These are phyloP conservation scores for Carallia pectinifolia DNA, from an alignment of 345 rosid species.

Conservation along the genomic window DNA sequence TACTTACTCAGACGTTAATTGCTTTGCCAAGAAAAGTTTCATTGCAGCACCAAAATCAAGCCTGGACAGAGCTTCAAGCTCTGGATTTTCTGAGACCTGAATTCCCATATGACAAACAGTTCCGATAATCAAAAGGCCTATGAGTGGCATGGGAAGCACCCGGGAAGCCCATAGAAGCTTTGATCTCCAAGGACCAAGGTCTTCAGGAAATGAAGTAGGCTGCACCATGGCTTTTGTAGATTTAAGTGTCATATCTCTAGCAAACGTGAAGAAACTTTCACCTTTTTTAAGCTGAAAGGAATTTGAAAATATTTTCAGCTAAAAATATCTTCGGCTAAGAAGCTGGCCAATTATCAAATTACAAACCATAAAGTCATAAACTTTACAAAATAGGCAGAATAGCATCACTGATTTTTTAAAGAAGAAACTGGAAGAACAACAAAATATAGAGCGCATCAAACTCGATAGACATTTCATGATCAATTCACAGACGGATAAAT, in stretches of 20 bases:
- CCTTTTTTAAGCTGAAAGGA: conserved; percentile 71
- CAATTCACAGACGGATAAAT: too few relatives aligned
- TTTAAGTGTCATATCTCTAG: conserved; percentile 79
- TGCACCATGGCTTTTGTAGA: conserved; percentile 82
- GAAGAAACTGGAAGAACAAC: too few relatives aligned
- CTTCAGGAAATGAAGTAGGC: conserved; percentile 52
- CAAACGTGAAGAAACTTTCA: conserved; percentile 84
- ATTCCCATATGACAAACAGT: conserved; percentile 62
- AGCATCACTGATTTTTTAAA: too few relatives aligned
- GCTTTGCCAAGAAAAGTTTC: conserved; percentile 88
- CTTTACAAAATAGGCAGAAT: too few relatives aligned
- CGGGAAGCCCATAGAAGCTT: conserved; percentile 95
- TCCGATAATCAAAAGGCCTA: conserved; percentile 81
- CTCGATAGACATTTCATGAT: too few relatives aligned
- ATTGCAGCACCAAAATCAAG: conserved; percentile 84
- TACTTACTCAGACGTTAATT: conserved; percentile 84
- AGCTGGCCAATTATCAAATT: not conserved
- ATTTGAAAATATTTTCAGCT: conserved; percentile 17
- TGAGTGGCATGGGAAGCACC: conserved; percentile 95
- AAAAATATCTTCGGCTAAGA: conserved; percentile 16
- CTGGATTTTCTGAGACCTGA: conserved; percentile 66
- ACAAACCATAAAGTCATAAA: not conserved
- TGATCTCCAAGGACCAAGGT: conserved; percentile 81
- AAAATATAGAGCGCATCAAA: too few relatives aligned
- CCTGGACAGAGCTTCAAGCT: conserved; percentile 77